Percentiles rank a stretch among this genome's conserved stretches.
Conservation (phyloP, 1,284 basidiomycete species). For the Ustilago cynodontis region DNA sequence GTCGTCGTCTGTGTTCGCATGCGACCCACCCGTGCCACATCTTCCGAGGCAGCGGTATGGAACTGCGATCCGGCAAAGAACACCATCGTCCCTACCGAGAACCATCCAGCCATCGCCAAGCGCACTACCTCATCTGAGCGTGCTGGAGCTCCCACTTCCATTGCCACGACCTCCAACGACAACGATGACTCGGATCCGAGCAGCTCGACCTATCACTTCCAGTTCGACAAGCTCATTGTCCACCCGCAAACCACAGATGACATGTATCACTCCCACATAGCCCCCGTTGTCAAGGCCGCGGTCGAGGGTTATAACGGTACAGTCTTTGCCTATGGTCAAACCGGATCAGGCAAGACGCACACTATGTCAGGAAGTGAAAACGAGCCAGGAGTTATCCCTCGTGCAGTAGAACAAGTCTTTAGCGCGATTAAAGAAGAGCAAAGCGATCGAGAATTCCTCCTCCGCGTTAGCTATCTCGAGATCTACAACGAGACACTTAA, state of each 20-base stretch:
- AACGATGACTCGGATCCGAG: conserved; percentile 15
- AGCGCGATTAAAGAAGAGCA: conserved; percentile 67
- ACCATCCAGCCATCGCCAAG: conserved; percentile 66
- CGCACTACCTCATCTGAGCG: conserved; percentile 56
- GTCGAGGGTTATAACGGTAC: conserved; percentile 98
- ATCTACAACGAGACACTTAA: conserved; percentile 76
- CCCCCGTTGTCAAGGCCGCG: conserved; percentile 76
- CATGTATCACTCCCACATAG: conserved; percentile 72
- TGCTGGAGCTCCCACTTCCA: conserved; percentile 19
- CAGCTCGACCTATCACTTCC: conserved; percentile 62
- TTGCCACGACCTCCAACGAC: conserved; percentile 18
- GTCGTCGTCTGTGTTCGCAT: conserved; percentile 68
- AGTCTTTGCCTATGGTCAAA: conserved; percentile 92
- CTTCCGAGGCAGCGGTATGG: conserved; percentile 51
- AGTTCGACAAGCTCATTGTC: conserved; percentile 63
- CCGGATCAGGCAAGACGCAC: conserved; percentile 78
- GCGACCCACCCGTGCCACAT: conserved; percentile 36
- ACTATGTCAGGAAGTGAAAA: conserved; percentile 84
- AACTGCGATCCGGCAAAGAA: conserved; percentile 47
- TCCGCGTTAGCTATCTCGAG: conserved; percentile 75
- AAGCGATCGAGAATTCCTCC: conserved; percentile 70
- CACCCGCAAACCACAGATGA: conserved; percentile 46
- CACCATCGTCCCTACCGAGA: conserved; percentile 62
- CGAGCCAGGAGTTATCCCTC: conserved; percentile 93
- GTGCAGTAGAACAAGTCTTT: conserved; percentile 79